Evolutionary conservation across 495 filamentous ascomycete species (phyloP), one percentile per base, ranked within the genome.

Genomic region (Hamigera avellanea): DNA sequence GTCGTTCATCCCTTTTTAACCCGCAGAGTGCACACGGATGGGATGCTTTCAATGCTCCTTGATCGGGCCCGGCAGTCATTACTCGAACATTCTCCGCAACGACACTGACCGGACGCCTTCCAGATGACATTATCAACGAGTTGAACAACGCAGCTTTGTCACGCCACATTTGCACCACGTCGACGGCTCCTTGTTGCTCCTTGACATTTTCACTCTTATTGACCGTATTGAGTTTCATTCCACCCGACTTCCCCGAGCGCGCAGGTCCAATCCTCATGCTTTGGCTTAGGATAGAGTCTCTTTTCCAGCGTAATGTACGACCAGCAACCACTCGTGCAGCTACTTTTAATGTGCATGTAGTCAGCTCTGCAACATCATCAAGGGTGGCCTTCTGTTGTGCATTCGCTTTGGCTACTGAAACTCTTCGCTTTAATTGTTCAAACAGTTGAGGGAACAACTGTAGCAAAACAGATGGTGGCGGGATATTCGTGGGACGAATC

Each of bases 1-100:
- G 62, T 25, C 88, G 67, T 62, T 98, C 91, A 30, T 93, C 83
- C 45, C 88, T 64, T 59, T 78, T 87, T 43, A 96, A 60, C 1
- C 86, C 86, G 61, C 91, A 98, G 15, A 98, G 67, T 35, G 83
- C 75, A 59, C 91, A 98, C n/a, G 75, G 69, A 54, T 80, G 78
- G 0, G 76, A 64, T 6, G 83, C 83, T 33, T 75, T 82, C 7
- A 81, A 51, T 9, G 70, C 81, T 2, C 80, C 78, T 42, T 80
- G 72, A 6, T 46, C 47, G 33, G 64, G 50, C 27, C 69, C 74
- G 14, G 67, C 67, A 18, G 67, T 71, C 36, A 70, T 75, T 1
- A 85, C 67, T 8, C 62, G 61, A 57, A 78, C 66, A 25, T 63
- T 66, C 37, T 82, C 76, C 12, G 66, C 58, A 7, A 94, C 63